phyloP scores from a whole-genome alignment of 768 basidiomycete genomes.

The Boletus huronensis region DNA sequence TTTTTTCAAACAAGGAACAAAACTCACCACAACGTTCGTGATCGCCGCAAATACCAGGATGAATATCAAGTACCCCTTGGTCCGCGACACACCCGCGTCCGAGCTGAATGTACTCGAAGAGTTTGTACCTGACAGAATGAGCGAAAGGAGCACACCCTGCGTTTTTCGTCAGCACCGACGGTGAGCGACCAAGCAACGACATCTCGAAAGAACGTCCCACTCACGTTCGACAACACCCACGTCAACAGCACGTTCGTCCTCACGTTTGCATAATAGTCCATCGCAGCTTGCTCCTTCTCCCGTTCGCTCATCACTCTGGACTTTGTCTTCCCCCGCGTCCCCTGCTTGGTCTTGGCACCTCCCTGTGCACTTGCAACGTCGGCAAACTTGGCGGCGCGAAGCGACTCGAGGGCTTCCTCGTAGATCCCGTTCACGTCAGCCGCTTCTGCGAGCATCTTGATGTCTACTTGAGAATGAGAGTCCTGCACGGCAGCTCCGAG shows the following conservation, averaged over 20 bases:
- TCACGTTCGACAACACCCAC: conserved; percentile 84
- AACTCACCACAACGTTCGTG: conserved; percentile 58
- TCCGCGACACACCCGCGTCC: conserved; percentile 46
- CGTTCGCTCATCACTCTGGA: conserved; percentile 37
- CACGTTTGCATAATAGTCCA: conserved; percentile 86
- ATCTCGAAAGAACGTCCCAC: conserved; percentile 11
- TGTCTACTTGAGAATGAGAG: conserved; percentile 77
- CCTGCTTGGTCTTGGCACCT: conserved; percentile 9
- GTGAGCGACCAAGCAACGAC: neutral
- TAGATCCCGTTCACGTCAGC: conserved; percentile 83
- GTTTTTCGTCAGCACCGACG: neutral
- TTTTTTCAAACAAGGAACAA: neutral
- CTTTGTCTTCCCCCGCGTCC: conserved; percentile 8
- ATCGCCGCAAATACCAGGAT: conserved; percentile 80
- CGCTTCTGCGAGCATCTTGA: conserved; percentile 78
- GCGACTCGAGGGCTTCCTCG: conserved; percentile 75
- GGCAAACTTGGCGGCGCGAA: conserved; percentile 52
- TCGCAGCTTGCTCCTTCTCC: conserved; percentile 71
- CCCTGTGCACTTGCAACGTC: conserved; percentile 7
- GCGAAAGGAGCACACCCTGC: conserved; percentile 66
- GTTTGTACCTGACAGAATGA: conserved; percentile 60
- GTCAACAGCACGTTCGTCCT: conserved; percentile 76
- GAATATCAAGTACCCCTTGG: conserved; percentile 75
- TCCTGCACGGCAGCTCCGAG: conserved; percentile 83
- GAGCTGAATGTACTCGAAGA: conserved; percentile 58